Conservation (phyloP, 352 stramenopile species). For the Phytophthora lateralis region DNA sequence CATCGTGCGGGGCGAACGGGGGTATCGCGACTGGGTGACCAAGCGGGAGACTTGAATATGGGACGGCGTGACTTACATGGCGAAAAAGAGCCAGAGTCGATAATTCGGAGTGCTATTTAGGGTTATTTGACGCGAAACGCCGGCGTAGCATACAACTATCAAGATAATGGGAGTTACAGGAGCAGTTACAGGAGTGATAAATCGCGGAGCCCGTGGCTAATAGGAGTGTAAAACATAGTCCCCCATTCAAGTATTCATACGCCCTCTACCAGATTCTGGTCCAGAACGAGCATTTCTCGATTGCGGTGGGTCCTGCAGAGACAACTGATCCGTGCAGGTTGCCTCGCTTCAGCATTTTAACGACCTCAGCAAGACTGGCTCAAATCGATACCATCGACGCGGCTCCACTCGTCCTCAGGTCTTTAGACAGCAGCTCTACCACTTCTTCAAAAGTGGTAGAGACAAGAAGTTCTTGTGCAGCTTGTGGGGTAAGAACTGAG, state of each 20-base stretch:
- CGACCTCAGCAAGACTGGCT: too few relatives aligned
- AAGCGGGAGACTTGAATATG: neutral
- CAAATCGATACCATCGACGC: too few relatives aligned
- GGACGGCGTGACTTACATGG: neutral
- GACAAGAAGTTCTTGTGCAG: neutral
- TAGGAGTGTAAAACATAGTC: conserved; percentile 12
- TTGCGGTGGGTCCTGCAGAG: neutral
- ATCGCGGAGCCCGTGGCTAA: neutral
- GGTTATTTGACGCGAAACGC: neutral
- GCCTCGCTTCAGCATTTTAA: too few relatives aligned
- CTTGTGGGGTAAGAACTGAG: neutral
- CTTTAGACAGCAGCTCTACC: too few relatives aligned
- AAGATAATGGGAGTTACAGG: conserved; percentile 1
- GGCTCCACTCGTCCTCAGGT: too few relatives aligned
- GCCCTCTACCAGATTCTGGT: too few relatives aligned
- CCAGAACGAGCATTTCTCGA: neutral
- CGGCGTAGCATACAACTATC: neutral
- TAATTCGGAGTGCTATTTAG: neutral
- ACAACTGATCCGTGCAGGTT: neutral
- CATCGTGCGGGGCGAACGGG: conserved; percentile 7
- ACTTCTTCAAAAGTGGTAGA: too few relatives aligned
- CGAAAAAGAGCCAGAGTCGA: neutral
- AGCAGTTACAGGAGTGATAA: neutral
- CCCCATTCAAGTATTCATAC: conserved; percentile 8
- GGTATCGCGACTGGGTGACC: neutral